Conservation (phyloP, 768 basidiomycete species). For the Rhodotorula kratochvilovae region DNA sequence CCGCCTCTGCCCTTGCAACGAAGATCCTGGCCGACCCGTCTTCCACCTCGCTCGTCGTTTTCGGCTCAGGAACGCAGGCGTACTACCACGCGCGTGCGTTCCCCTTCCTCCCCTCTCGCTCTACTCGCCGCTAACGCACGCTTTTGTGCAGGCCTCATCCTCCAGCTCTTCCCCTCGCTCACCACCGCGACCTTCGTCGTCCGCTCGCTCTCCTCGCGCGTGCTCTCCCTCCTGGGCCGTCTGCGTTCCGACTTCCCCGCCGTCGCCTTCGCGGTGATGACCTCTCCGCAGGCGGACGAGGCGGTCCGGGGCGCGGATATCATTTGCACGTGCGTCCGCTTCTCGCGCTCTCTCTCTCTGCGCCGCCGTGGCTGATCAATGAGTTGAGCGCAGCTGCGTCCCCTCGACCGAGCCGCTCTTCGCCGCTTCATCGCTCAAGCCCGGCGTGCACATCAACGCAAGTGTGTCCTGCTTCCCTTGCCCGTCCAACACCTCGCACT, state of each 20-base stretch:
- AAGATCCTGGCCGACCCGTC: slow-evolving; percentile 11
- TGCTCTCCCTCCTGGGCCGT: background rate
- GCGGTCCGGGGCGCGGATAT: slow-evolving; percentile 39
- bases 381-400: slow-evolving; percentile 29
- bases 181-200: slow-evolving; percentile 20
- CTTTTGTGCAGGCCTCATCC: slow-evolving; percentile 26
- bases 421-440: slow-evolving; percentile 7
- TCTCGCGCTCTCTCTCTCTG: too few relatives aligned
- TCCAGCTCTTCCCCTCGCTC: slow-evolving; percentile 38
- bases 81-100: slow-evolving; percentile 33
- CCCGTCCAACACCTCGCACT: background rate
- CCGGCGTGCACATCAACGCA: slow-evolving; percentile 40
- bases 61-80: slow-evolving; percentile 37
- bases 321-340: slow-evolving; percentile 41
- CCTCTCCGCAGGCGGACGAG: background rate
- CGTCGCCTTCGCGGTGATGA: slow-evolving; percentile 6
- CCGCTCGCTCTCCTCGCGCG: slow-evolving; percentile 4
- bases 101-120: background rate
- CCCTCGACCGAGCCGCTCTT: slow-evolving; percentile 42
- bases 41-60: slow-evolving; percentile 20
- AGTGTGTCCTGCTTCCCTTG: background rate
- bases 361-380: too few relatives aligned
- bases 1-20: slow-evolving; percentile 31
- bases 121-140: background rate
- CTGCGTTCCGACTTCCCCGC: slow-evolving; percentile 10